Base-by-base conservation (phyloP, 148 eudicot species). In the Chenopodium berlandieri region DNA sequence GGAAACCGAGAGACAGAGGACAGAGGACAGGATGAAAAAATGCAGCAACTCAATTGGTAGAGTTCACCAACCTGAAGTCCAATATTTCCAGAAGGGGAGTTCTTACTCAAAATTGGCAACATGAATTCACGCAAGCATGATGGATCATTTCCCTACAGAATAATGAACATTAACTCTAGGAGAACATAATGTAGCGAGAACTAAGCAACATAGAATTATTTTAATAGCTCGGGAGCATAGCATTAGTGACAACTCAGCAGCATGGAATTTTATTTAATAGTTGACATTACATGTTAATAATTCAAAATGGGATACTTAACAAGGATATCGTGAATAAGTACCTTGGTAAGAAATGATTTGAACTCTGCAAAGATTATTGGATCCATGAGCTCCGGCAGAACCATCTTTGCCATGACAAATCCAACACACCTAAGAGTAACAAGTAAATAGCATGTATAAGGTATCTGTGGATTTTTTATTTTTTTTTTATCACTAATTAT, bases 351-450 rank as follows among this genome's bases (percentile, higher is more conserved):
- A 87, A 94, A 97, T 80, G 91, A 85, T 85, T 97, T 97, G 89
- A 97, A 97, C 88, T 89, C 90, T 17, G 86, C 76, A 71, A 92
- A 97, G 66, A 87, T 84, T 27, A 68, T 34, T 31, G 99, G 97
- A 81, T 92, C 95, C 98, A 97, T 97, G 71, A 97, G 99, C 82
- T 97, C 99, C 76, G 90, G 88, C 85, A 97, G 81, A 67, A 97
- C 95, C 98, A 97, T 90, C 85, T 94, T 97, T 73, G 94, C 98
- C 98, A 97, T 90, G 84, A 97, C 92, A 85, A 91, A 97, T 85
- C 99, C 99, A 80, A 97, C 90, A 87, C 99, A 97, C 83, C 99
- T 96, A 64, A 31, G 50, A 73, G 80, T 19, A 23, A 56, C 4
- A 56, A 56, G 62, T 56, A 14, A 4, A 62, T 17, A 80, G 77